These are phyloP conservation scores for Globomyces pollinis-pini DNA, from an alignment of 192 early-diverging fungal species.

Conservation along the genomic window DNA sequence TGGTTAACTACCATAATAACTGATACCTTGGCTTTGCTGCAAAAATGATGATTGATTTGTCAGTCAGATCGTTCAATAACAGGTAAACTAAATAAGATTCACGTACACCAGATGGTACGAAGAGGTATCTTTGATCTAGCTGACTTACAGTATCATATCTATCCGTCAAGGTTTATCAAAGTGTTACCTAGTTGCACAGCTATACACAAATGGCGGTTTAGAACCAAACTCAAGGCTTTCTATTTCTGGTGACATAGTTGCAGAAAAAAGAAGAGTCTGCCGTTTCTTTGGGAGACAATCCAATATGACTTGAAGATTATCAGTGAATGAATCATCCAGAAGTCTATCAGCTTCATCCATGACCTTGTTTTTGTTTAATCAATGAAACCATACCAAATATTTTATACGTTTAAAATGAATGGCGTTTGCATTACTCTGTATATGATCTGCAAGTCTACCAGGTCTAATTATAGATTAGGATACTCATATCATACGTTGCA, in stretches of 20 bases:
- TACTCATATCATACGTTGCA: conserved; percentile 90
- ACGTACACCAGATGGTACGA: conserved; percentile 85
- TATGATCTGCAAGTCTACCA: conserved; percentile 88
- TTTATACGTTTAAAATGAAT: conserved; percentile 64
- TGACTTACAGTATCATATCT: conserved; percentile 71
- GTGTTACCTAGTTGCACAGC: conserved; percentile 32
- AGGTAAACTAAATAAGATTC: conserved; percentile 82
- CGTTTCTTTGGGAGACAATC: conserved; percentile 68
- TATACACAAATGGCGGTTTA: conserved; percentile 35
- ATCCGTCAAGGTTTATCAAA: neutral
- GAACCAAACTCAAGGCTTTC: conserved; percentile 47
- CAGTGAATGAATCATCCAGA: conserved; percentile 74
- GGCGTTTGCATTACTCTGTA: conserved; percentile 66
- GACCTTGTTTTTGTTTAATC: too few species aligned
- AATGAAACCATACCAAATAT: conserved; percentile 84
- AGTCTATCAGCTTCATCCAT: conserved; percentile 97
- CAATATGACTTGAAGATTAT: conserved; percentile 75
- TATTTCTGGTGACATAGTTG: conserved; percentile 91
- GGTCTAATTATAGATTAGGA: too few species aligned
- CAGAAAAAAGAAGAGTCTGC: conserved; percentile 92
- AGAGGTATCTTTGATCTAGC: conserved; percentile 81
- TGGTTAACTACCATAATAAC: too few species aligned
- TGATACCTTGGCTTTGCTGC: conserved; percentile 60
- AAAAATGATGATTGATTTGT: conserved; percentile 92
- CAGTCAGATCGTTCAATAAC: conserved; percentile 56